Evolutionary conservation across 345 rosid species (phyloP).

Genomic region (Conringia planisiliqua): DNA sequence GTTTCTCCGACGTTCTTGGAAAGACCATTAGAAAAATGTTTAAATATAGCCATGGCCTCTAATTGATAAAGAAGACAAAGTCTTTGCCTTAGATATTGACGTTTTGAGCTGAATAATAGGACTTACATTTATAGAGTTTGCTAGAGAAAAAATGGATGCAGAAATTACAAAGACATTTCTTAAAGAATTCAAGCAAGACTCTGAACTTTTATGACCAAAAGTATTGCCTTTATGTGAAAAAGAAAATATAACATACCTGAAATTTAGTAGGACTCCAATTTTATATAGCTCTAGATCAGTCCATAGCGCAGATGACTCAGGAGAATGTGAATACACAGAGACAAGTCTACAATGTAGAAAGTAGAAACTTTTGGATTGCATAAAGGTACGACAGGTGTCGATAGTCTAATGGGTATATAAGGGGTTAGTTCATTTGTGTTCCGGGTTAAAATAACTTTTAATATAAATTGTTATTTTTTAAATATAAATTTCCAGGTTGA

Average conservation of each 20-base stretch:
- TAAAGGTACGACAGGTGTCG: too few species aligned
- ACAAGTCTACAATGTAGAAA: too few species aligned
- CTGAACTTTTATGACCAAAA: background rate
- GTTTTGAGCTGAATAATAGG: constrained; percentile 26
- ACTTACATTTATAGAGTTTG: background rate
- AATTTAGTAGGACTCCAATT: background rate
- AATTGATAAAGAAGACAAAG: constrained; percentile 1
- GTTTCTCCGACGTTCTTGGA: constrained; percentile 40
- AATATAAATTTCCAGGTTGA: too few species aligned
- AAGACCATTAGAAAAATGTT: constrained; percentile 19
- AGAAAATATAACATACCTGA: background rate
- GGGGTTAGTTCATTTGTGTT: too few species aligned
- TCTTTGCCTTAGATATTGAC: constrained; percentile 13
- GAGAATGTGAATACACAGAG: background rate
- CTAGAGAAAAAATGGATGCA: background rate
- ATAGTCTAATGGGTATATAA: too few species aligned
- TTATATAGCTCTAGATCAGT: background rate
- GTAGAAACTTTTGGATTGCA: background rate
- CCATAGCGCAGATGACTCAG: background rate
- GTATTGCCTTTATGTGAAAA: background rate
- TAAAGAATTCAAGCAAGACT: constrained; percentile 1
- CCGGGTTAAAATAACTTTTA: too few species aligned
- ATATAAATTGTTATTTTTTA: too few species aligned
- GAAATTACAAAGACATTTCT: background rate
- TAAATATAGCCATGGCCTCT: constrained; percentile 9